These are phyloP conservation scores for Fusarium begoniae DNA, from an alignment of 2,329 filamentous ascomycete species.

Conservation along the genomic window DNA sequence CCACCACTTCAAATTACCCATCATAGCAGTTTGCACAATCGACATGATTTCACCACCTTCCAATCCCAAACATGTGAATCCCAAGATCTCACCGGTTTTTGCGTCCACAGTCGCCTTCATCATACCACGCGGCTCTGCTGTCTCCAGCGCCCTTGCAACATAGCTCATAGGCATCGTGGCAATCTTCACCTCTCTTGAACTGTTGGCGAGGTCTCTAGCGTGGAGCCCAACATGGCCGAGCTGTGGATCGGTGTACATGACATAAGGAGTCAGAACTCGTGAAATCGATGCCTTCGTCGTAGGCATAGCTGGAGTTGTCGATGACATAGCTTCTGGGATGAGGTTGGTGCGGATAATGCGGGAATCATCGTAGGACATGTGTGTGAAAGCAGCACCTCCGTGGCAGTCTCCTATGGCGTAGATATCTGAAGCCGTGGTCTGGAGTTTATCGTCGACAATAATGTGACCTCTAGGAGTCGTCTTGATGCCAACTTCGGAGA, in stretches of 20 bases:
- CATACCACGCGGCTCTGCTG: conserved; percentile 59
- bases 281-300: conserved; percentile 39
- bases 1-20: conserved; percentile 56
- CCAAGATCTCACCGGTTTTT: conserved; percentile 59
- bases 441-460: conserved; percentile 53
- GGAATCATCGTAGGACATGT: conserved; percentile 66
- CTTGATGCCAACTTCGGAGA: conserved; percentile 52
- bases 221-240: conserved; percentile 61
- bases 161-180: conserved; percentile 62
- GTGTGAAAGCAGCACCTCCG: conserved; percentile 62
- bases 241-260: conserved; percentile 64
- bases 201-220: conserved; percentile 47
- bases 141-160: conserved; percentile 61
- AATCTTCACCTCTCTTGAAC: conserved; percentile 50
- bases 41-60: conserved; percentile 65
- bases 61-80: conserved; percentile 60
- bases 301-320: conserved; percentile 40
- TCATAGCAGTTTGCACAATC: conserved; percentile 62
- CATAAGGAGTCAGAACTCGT: conserved; percentile 55
- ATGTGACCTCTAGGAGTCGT: conserved; percentile 55
- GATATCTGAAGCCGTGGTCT: conserved; percentile 53
- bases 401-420: conserved; percentile 63
- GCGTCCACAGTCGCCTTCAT: conserved; percentile 62
- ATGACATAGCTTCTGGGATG: conserved; percentile 41
- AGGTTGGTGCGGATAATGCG: conserved; percentile 60